These are phyloP conservation scores for Helotiales sp. DNA, from an alignment of 2,329 filamentous ascomycete genomes.

Conservation along the genomic window DNA sequence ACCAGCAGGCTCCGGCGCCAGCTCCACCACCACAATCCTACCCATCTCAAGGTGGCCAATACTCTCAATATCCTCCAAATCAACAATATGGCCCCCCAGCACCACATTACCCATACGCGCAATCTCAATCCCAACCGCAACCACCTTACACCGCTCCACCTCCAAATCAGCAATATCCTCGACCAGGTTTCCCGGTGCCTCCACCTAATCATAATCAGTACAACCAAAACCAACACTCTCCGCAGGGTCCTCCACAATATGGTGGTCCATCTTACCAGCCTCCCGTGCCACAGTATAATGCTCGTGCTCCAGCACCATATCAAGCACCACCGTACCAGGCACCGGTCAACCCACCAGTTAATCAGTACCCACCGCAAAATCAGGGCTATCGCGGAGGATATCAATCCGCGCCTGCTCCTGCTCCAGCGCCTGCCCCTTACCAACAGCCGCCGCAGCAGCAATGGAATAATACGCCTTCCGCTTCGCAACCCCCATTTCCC, in stretches of 20 bases:
- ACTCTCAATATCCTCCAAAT: constrained; percentile 23
- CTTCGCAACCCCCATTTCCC: constrained; percentile 14
- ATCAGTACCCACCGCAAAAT: constrained; percentile 18
- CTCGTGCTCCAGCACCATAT: constrained; percentile 20
- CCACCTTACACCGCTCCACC: constrained; percentile 19
- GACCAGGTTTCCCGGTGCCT: constrained; percentile 22
- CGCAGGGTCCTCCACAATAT: constrained; percentile 22
- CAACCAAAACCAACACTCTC: constrained; percentile 17
- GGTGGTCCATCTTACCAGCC: constrained; percentile 15
- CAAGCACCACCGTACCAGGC: constrained; percentile 27
- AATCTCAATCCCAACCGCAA: constrained; percentile 14
- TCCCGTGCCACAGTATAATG: constrained; percentile 21
- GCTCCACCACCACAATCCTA: constrained; percentile 22
- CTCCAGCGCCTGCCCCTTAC: constrained; percentile 14
- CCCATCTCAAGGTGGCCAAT: constrained; percentile 19
- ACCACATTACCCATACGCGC: constrained; percentile 22
- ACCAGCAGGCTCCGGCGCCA: constrained; percentile 26
- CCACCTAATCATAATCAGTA: constrained; percentile 10
- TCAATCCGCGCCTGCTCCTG: constrained; percentile 5
- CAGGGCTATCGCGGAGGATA: constrained; percentile 16
- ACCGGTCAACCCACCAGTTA: constrained; percentile 4
- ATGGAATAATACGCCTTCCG: constrained; percentile 20
- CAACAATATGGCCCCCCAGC: constrained; percentile 25
- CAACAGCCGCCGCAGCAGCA: constrained; percentile 2
- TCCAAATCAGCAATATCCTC: constrained; percentile 19